Percentiles rank a stretch among this genome's conserved stretches.
These are phyloP conservation scores for Candida boidinii DNA, from an alignment of 805 yeast genomes.

Conservation along the genomic window DNA sequence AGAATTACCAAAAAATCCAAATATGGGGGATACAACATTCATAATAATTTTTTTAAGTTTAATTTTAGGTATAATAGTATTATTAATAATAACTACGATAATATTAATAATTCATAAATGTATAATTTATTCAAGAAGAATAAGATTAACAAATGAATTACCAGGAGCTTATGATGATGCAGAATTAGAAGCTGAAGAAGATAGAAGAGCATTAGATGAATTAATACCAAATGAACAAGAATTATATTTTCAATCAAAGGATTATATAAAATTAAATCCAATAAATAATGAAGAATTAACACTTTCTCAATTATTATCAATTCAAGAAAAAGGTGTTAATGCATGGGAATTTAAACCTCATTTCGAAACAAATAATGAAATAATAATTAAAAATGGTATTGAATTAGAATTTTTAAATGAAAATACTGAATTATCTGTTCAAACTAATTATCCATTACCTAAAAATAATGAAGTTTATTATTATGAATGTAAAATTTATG, in stretches of 20 bases:
- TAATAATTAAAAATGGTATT: conserved; percentile 54
- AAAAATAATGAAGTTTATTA: conserved; percentile 77
- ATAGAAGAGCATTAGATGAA: conserved; percentile 45
- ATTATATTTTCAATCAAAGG: conserved; percentile 58
- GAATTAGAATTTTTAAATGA: conserved; percentile 50
- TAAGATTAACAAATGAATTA: conserved; percentile 24
- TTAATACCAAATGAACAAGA: conserved; percentile 65
- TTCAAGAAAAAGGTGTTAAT: conserved; percentile 79
- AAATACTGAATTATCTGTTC: conserved; percentile 43
- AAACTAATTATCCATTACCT: conserved; percentile 82
- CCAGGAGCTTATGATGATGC: conserved; percentile 63
- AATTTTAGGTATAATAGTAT: too few species aligned
- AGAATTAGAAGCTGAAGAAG: conserved; percentile 50
- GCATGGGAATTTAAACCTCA: conserved; percentile 84
- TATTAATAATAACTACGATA: conserved; percentile 9
- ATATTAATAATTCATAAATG: conserved; percentile 9
- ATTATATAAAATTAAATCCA: conserved; percentile 33
- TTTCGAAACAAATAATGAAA: conserved; percentile 43
- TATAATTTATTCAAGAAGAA: conserved; percentile 8
- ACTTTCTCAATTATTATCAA: conserved; percentile 52
- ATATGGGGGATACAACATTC: too few species aligned
- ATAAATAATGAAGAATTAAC: conserved; percentile 24
- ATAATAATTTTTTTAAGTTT: too few species aligned
- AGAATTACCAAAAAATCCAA: too few species aligned
- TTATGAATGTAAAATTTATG: conserved; percentile 80